These are phyloP conservation scores for Phialemoniopsis sp. DNA, from an alignment of 2,329 filamentous ascomycete species.

Conservation along the genomic window DNA sequence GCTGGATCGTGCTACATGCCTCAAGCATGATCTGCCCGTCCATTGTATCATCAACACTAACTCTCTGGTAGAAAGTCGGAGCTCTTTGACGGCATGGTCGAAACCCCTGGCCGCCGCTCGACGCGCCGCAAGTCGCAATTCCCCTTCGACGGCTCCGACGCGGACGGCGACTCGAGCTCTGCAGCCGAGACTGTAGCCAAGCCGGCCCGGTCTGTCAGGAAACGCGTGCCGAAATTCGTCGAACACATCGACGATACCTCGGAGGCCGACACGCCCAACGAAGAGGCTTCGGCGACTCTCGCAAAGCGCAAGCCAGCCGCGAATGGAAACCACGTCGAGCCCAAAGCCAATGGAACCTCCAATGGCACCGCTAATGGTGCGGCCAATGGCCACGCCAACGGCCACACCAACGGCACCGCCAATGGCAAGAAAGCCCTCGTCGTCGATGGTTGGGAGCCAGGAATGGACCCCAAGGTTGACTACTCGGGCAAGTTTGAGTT, in stretches of 20 bases:
- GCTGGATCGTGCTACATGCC: neutral
- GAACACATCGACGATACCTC: slow-evolving; percentile 45
- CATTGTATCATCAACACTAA: neutral
- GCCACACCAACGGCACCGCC: slow-evolving; percentile 9
- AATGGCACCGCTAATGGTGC: slow-evolving; percentile 10
- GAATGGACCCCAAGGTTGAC: slow-evolving; percentile 59
- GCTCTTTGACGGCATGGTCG: slow-evolving; percentile 57
- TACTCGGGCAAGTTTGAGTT: slow-evolving; percentile 72
- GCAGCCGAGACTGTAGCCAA: slow-evolving; percentile 34
- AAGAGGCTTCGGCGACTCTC: slow-evolving; percentile 15
- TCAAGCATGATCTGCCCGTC: neutral
- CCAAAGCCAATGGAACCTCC: slow-evolving; percentile 15
- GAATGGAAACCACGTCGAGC: slow-evolving; percentile 17
- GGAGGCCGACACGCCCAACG: slow-evolving; percentile 28
- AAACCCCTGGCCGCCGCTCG: slow-evolving; percentile 46
- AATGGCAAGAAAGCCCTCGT: slow-evolving; percentile 22
- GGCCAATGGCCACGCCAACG: slow-evolving; percentile 12
- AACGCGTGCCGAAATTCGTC: slow-evolving; percentile 43
- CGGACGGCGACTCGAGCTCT: slow-evolving; percentile 45
- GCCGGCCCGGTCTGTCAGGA: slow-evolving; percentile 29
- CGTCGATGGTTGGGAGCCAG: slow-evolving; percentile 55
- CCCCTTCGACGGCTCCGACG: slow-evolving; percentile 37
- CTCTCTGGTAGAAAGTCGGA: slow-evolving; percentile 48
- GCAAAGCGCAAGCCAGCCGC: slow-evolving; percentile 17
- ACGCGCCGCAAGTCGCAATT: slow-evolving; percentile 47